These are phyloP conservation scores for Posidonia oceanica DNA, from an alignment of 116 monocot species.

Conservation along the genomic window DNA sequence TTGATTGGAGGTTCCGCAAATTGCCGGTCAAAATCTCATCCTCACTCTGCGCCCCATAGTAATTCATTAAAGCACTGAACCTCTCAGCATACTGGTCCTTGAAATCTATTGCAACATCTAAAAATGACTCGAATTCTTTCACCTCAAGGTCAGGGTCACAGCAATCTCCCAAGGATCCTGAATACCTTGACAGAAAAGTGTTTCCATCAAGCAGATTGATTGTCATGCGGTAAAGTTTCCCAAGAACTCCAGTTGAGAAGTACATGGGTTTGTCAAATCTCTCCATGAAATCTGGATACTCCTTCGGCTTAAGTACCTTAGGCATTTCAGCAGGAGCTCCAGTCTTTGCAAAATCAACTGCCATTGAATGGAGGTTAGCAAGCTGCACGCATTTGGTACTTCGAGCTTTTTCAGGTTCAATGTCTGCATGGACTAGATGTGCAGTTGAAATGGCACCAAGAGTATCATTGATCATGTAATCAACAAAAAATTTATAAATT, in stretches of 20 bases:
- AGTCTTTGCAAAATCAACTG: constrained; percentile 93
- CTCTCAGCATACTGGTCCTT: constrained; percentile 45
- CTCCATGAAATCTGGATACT: constrained; percentile 93
- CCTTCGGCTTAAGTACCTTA: constrained; percentile 41
- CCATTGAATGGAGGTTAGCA: constrained; percentile 80
- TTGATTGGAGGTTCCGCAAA: constrained; percentile 24
- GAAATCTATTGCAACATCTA: constrained; percentile 36
- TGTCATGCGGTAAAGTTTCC: constrained; percentile 55
- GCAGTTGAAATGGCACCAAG: constrained; percentile 80
- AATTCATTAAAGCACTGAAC: constrained; percentile 53
- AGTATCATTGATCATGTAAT: constrained; percentile 86
- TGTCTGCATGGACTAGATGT: constrained; percentile 75
- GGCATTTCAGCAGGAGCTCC: constrained; percentile 97
- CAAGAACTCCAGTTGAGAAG: constrained; percentile 50
- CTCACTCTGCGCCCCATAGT: constrained; percentile 44
- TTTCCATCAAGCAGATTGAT: not conserved
- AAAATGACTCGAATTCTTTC: constrained; percentile 48
- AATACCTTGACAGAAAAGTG: not conserved
- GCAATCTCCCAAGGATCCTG: not conserved
- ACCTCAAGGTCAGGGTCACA: constrained; percentile 63
- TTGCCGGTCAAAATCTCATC: constrained; percentile 78
- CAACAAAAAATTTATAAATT: constrained; percentile 81
- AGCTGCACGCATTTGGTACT: constrained; percentile 67
- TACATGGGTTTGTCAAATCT: constrained; percentile 58
- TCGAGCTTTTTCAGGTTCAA: constrained; percentile 57